These are phyloP conservation scores for Geotrichum klebahnii DNA, from an alignment of 1,139 yeast genomes.

Conservation along the genomic window DNA sequence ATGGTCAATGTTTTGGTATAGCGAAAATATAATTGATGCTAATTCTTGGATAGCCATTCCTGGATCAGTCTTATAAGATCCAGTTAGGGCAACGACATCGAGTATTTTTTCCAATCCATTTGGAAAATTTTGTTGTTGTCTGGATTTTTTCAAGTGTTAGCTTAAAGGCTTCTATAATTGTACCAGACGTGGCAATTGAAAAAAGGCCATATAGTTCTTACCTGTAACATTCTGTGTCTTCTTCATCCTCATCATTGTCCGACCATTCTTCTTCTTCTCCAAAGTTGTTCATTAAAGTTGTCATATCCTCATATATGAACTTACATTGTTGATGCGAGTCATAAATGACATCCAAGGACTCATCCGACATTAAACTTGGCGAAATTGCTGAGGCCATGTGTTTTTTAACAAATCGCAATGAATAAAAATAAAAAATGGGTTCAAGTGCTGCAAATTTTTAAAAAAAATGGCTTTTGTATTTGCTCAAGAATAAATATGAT, in stretches of 20 bases:
- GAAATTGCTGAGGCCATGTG: background rate
- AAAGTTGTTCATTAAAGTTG: background rate
- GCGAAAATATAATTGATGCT: background rate
- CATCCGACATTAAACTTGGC: background rate
- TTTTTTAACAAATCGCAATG: no score
- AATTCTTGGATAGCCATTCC: background rate
- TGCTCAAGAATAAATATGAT: no score
- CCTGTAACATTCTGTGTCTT: no score
- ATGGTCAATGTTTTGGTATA: background rate
- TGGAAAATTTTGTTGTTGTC: no score
- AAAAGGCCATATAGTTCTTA: background rate
- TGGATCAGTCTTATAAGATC: background rate
- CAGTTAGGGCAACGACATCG: background rate
- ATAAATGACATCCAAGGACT: background rate
- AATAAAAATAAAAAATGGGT: no score
- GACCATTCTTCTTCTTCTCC: slow-evolving; percentile 13
- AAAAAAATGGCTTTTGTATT: no score
- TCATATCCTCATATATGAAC: slow-evolving; percentile 7
- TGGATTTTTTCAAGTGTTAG: no score
- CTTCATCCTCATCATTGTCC: no score
- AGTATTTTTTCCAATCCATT: slow-evolving; percentile 2
- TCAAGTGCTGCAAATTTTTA: no score
- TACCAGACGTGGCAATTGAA: background rate
- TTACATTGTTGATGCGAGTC: slow-evolving; percentile 2
- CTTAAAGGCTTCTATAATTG: background rate